Conservation (phyloP, 495 filamentous ascomycete genomes). For the Penicillium coprophilum region DNA sequence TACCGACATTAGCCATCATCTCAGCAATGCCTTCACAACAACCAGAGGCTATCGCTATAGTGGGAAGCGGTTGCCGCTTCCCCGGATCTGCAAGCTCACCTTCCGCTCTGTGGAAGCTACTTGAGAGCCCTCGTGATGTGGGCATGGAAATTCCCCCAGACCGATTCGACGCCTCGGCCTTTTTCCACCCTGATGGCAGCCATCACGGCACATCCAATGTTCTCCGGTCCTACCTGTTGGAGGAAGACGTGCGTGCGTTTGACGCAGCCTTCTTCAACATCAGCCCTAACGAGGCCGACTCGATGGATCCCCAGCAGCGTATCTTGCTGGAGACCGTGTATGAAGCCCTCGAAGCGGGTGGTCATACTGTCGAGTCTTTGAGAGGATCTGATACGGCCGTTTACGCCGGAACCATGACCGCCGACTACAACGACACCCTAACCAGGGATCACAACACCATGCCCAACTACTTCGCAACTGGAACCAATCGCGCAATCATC, state of each 20-base stretch:
- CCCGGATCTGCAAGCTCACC: too few species aligned
- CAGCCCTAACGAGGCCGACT: not conserved
- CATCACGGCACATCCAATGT: constrained; percentile 7
- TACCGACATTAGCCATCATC: too few species aligned
- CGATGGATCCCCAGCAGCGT: constrained; percentile 13
- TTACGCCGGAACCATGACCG: not conserved
- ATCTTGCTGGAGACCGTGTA: constrained; percentile 19
- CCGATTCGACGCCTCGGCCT: not conserved
- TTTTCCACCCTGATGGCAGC: not conserved
- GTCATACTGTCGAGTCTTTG: not conserved
- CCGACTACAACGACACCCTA: not conserved
- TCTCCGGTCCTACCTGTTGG: not conserved
- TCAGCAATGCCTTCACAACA: too few species aligned
- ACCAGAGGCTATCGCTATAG: too few species aligned
- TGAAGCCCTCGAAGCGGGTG: constrained; percentile 10
- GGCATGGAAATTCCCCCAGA: too few species aligned
- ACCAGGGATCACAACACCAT: not conserved
- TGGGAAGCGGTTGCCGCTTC: too few species aligned
- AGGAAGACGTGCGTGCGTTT: not conserved
- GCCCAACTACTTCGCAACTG: not conserved
- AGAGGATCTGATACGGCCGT: not conserved
- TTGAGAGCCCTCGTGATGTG: too few species aligned
- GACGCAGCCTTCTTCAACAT: constrained; percentile 8
- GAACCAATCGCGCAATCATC: not conserved
- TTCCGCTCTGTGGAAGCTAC: too few species aligned